phyloP scores from a whole-genome alignment of 768 basidiomycete species.

The Collybia mongolica region DNA sequence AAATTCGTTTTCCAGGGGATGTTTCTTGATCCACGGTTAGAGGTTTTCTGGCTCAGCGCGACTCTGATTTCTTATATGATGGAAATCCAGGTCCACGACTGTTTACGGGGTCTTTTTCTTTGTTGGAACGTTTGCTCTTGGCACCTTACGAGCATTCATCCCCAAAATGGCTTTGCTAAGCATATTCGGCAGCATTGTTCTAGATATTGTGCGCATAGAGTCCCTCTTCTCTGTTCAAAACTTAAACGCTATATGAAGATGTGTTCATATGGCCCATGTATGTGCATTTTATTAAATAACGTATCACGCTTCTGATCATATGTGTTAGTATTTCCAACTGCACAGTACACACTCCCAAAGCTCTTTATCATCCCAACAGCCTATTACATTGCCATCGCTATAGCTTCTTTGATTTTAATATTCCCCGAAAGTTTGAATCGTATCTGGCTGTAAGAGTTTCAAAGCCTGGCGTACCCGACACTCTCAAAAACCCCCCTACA shows the following conservation, averaged over 20 bases:
- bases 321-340: conserved; percentile 33
- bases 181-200: conserved; percentile 43
- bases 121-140: conserved; percentile 39
- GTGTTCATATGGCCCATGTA: conserved; percentile 36
- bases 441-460: conserved; percentile 34
- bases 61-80: no score
- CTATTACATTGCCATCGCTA: conserved; percentile 40
- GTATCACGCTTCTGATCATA: not conserved
- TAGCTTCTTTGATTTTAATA: conserved; percentile 33
- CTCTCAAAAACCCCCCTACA: conserved; percentile 3
- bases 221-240: not conserved
- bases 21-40: conserved; percentile 43
- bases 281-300: conserved; percentile 1
- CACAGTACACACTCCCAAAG: conserved; percentile 39
- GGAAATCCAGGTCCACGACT: conserved; percentile 30
- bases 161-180: conserved; percentile 39
- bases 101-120: conserved; percentile 45
- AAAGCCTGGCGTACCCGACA: not conserved
- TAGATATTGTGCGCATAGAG: conserved; percentile 32
- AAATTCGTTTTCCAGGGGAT: conserved; percentile 32
- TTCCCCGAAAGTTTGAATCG: conserved; percentile 45
- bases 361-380: conserved; percentile 36
- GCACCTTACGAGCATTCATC: conserved; percentile 31
- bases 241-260: conserved; percentile 20
- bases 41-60: not conserved